Evolutionary conservation across 2,329 filamentous ascomycete genomes (phyloP).

Genomic region (Paradendryphiella salina): DNA sequence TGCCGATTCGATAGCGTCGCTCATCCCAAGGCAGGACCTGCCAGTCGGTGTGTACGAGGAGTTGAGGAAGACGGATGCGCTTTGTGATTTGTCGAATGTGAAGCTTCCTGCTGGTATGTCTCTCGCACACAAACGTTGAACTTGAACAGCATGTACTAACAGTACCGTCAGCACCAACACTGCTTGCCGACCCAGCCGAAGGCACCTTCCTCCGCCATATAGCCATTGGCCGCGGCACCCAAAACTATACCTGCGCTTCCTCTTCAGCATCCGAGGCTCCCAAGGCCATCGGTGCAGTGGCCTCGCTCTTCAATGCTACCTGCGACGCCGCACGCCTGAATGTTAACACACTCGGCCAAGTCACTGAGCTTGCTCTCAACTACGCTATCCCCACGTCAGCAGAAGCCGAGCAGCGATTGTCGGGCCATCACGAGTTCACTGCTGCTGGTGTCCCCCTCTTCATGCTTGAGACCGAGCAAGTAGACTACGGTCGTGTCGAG

Average conservation of each 20-base stretch:
- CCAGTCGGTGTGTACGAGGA: constrained; percentile 24
- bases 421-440: constrained; percentile 81
- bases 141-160: constrained; percentile 21
- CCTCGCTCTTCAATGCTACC: constrained; percentile 83
- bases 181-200: constrained; percentile 63
- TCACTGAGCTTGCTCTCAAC: constrained; percentile 70
- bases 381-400: constrained; percentile 58
- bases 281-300: constrained; percentile 70
- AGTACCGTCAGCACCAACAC: constrained; percentile 52
- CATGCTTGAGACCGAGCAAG: constrained; percentile 65
- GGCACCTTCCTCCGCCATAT: constrained; percentile 74
- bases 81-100: constrained; percentile 37
- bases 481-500: constrained; percentile 62
- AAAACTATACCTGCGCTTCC: constrained; percentile 86
- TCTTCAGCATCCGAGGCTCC: constrained; percentile 64
- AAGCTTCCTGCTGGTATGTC: constrained; percentile 40
- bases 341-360: constrained; percentile 61
- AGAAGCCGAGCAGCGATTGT: constrained; percentile 62
- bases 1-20: constrained; percentile 24
- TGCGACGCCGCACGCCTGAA: constrained; percentile 70
- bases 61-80: constrained; percentile 27
- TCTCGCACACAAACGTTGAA: neutral
- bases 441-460: constrained; percentile 75
- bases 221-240: constrained; percentile 81
- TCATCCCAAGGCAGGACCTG: constrained; percentile 24